Conservation (phyloP, 176 grass and related monocot genomes). For the Cymbopogon citratus region DNA sequence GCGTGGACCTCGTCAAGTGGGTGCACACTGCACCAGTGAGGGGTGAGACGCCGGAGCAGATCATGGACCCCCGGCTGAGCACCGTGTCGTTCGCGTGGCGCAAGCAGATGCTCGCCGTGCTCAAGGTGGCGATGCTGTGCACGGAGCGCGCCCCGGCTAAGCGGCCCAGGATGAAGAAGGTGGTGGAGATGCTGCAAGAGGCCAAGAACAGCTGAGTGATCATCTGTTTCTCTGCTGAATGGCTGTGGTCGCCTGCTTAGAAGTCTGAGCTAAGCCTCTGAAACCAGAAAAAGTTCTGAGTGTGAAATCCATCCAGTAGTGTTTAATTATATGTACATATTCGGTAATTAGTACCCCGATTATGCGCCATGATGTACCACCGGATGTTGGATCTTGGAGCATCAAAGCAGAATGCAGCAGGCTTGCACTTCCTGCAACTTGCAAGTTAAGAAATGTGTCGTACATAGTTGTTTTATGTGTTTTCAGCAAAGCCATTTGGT, state of each 20-base stretch:
- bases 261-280: neutral
- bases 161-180: slow-evolving; percentile 89
- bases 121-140: slow-evolving; percentile 82
- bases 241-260: neutral
- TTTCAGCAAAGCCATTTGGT: neutral
- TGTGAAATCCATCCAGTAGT: neutral
- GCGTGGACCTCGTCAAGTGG: slow-evolving; percentile 91
- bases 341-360: slow-evolving; percentile 2
- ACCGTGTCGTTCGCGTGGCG: slow-evolving; percentile 82
- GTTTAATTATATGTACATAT: slow-evolving; percentile 31
- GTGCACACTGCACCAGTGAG: slow-evolving; percentile 59
- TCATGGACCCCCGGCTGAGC: slow-evolving; percentile 89
- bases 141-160: slow-evolving; percentile 56
- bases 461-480: neutral
- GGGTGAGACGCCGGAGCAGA: slow-evolving; percentile 79
- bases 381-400: slow-evolving; percentile 7
- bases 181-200: slow-evolving; percentile 85
- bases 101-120: slow-evolving; percentile 83
- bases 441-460: slow-evolving; percentile 26
- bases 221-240: neutral
- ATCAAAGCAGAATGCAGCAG: neutral
- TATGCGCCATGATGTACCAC: neutral
- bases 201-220: slow-evolving; percentile 42
- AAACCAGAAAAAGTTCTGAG: neutral
- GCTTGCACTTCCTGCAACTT: slow-evolving; percentile 1